These are phyloP conservation scores for Chrysoporthe puriensis DNA, from an alignment of 2,329 filamentous ascomycete species.

Conservation along the genomic window DNA sequence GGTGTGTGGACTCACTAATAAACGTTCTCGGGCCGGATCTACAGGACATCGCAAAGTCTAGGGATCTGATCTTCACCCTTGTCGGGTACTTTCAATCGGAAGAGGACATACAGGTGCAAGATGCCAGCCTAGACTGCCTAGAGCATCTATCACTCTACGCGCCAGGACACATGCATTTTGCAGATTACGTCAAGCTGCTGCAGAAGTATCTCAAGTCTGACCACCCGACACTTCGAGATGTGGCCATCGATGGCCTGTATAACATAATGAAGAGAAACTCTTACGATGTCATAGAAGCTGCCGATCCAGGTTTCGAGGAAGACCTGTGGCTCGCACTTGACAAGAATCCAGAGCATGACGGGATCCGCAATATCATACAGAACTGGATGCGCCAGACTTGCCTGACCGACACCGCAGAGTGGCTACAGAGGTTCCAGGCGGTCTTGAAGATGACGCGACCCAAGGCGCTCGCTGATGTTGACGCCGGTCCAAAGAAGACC, in stretches of 20 bases:
- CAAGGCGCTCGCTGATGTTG: conserved; percentile 60
- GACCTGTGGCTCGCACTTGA: conserved; percentile 91
- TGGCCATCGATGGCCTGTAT: conserved; percentile 85
- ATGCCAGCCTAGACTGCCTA: conserved; percentile 78
- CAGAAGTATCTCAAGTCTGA: conserved; percentile 77
- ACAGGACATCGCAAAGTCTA: conserved; percentile 88
- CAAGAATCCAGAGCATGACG: conserved; percentile 71
- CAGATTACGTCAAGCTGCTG: conserved; percentile 78
- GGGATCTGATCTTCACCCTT: conserved; percentile 87
- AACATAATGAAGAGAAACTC: conserved; percentile 95
- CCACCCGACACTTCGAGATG: conserved; percentile 71
- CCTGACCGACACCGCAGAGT: conserved; percentile 75
- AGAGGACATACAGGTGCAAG: conserved; percentile 69
- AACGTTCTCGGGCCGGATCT: conserved; percentile 95
- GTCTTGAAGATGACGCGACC: conserved; percentile 86
- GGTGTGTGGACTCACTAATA: conserved; percentile 92
- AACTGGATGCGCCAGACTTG: conserved; percentile 95
- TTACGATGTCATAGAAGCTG: conserved; percentile 76
- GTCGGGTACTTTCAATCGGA: conserved; percentile 82
- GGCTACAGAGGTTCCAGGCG: conserved; percentile 86
- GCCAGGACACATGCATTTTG: conserved; percentile 82
- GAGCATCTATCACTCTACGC: conserved; percentile 94
- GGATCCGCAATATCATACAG: conserved; percentile 82
- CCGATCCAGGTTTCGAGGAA: conserved; percentile 81
- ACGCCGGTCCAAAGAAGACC: conserved; percentile 43